Percentiles rank a stretch among this genome's conserved stretches.
These are phyloP conservation scores for Rhytidiadelphus loreus DNA, from an alignment of 225 moss, liverwort and hornwort genomes.

Conservation along the genomic window DNA sequence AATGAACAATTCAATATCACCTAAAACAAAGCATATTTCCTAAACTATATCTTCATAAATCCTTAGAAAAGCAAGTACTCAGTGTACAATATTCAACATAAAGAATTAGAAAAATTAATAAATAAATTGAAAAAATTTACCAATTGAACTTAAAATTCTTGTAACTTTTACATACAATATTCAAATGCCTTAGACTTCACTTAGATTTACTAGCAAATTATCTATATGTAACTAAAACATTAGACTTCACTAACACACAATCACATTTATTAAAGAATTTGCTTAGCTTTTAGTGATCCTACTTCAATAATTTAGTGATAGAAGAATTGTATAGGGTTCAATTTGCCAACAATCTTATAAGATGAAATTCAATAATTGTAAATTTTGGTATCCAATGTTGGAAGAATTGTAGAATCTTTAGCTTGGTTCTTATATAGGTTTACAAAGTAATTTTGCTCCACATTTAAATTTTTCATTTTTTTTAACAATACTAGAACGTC, in stretches of 20 bases:
- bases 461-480: no score
- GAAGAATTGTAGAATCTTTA: neutral
- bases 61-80: accelerated
- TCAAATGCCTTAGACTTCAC: neutral
- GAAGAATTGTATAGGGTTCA: neutral
- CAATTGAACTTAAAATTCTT: neutral
- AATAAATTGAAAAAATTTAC: neutral
- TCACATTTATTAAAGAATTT: neutral
- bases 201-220: neutral
- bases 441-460: neutral
- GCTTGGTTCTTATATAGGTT: neutral
- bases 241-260: neutral
- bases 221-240: neutral
- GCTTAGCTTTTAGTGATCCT: accelerated
- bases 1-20: accelerated
- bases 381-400: neutral
- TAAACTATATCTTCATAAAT: accelerated
- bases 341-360: neutral
- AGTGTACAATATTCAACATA: neutral
- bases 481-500: neutral
- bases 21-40: accelerated
- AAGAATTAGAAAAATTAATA: accelerated
- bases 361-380: neutral
- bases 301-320: neutral
- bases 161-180: accelerated